Evolutionary conservation across 768 basidiomycete genomes (phyloP).

Genomic region (Suillus fuscotomentosus): DNA sequence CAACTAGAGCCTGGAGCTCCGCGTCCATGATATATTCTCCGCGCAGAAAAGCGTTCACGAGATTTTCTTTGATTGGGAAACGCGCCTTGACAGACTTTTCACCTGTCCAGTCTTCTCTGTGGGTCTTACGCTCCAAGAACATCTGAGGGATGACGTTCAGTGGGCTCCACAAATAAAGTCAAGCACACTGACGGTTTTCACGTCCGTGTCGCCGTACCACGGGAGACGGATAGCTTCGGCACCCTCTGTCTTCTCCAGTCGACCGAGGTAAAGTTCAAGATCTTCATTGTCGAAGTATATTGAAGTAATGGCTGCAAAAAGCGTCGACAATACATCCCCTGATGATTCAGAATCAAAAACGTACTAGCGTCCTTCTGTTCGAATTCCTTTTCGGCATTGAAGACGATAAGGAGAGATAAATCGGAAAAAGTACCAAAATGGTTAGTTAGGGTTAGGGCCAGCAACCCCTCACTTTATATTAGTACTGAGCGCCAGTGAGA

Average conservation of each 20-base stretch:
- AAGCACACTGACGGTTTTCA: constrained; percentile 61
- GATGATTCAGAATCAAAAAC: constrained; percentile 29
- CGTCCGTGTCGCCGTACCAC: constrained; percentile 92
- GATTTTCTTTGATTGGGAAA: constrained; percentile 92
- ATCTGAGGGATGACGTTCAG: constrained; percentile 51
- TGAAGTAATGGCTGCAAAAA: constrained; percentile 46
- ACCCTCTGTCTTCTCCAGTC: constrained; percentile 97
- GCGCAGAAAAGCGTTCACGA: constrained; percentile 85
- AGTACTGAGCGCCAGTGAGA: too few species aligned
- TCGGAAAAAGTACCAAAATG: neutral
- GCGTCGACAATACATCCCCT: neutral
- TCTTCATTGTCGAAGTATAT: constrained; percentile 94
- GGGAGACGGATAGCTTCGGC: constrained; percentile 95
- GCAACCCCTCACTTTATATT: too few species aligned
- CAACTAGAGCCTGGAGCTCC: constrained; percentile 78
- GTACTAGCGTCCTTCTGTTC: constrained; percentile 79
- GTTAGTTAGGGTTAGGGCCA: too few species aligned
- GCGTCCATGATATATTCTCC: constrained; percentile 93
- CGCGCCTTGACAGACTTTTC: constrained; percentile 98
- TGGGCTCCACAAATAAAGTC: neutral
- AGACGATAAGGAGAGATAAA: constrained; percentile 58
- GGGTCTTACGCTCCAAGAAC: constrained; percentile 86
- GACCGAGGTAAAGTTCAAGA: constrained; percentile 92
- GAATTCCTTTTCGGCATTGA: constrained; percentile 92
- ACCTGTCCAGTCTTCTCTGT: constrained; percentile 99